Evolutionary conservation across 768 basidiomycete genomes (phyloP), one percentile per base, ranked within the genome.

Genomic region (Lactarius hatsudake): DNA sequence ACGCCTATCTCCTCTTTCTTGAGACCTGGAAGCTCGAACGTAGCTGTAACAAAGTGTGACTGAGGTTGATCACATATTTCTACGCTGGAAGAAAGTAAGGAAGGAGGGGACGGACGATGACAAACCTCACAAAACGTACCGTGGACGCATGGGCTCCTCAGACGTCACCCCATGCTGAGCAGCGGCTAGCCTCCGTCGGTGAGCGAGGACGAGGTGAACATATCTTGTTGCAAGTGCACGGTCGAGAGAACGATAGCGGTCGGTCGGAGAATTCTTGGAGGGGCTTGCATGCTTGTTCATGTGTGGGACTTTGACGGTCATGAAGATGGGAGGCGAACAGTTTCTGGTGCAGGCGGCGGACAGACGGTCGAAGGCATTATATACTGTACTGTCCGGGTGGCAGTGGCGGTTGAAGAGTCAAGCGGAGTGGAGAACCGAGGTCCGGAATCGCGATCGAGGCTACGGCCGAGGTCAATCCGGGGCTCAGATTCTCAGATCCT

Each of bases 21-120:
- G 61, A 86, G 72, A 10, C 86, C 84, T 5, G 86, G 85, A 1
- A 85, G 74, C 70, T 86, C 87, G 64, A 87, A 84, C 7, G 80
- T 80, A 12, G 83, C 84, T 2, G 81, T 83, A 32, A 85, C 79
- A 23, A 70, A 65, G 68, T 81, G 80, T n/a, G 72, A 71, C 1
- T 79, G 77, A 18, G 76, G 68, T 60, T 80, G 77, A 71, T 84
- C 83, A 61, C 81, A 76, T 2, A 86, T 62, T 68, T 87, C 80
- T 77, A 86, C 71, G 54, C 79, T 81, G 61, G 12, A n/a, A 38
- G 30, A 15, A 28, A 54, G 42, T 65, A 3, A 70, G 65, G 20
- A 42, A 2, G 28, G 7, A 58, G 30, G 20, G 26, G 26, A 28
- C 26, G 20, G 12, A 28, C 2, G 9, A 23, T 28, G 45, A 20